Evolutionary conservation across 1,284 basidiomycete species (phyloP), one percentile per base, ranked within the genome.

Genomic region (Ceratorhiza oryzae-sativae): DNA sequence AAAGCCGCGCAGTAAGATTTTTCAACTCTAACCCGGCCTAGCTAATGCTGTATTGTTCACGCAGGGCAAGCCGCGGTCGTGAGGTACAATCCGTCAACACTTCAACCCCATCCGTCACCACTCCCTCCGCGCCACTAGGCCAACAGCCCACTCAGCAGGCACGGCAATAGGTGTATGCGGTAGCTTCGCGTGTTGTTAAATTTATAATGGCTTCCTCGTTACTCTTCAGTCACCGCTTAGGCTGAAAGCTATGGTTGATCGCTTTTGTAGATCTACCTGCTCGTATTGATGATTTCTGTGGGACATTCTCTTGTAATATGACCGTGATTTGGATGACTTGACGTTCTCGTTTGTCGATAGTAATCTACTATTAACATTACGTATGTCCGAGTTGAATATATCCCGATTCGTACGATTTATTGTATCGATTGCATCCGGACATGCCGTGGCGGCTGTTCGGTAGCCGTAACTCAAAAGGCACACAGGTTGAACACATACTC

Each of bases 1-100:
- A 68, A 48, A n/a, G 65, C 65, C 23, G 27, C 45, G 9, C 45
- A 68, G 65, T 68, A 36, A 68, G 65, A n/a, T 32, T 18, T 32
- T 32, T 2, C 51, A 6, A 39, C 8, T 39, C 6, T 13, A 39
- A 39, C 36, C 36, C 13, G 36, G 36, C 6, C 13, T 39, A 13
- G 36, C 30, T 15, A 55, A 32, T 5, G 4, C 30, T 18, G 23
- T 9, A 12, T 15, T 34, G 13, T 32, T 55, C 13, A 4, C 15
- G 32, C 13, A 55, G 51, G 51, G 27, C 51, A 18, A 32, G 32
- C n/a, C 51, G 51, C 32, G 51, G 51, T 34, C 51, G 51, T 5
- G 51, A 55, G 51, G 23, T 23, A 30, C 49, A 27, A 30, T 4
- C 49, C 25, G 27, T 20, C 49, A 30, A 27, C 49, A 10, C 25